Conservation (phyloP, 257 asterid species). For the Handroanthus guayacan region DNA sequence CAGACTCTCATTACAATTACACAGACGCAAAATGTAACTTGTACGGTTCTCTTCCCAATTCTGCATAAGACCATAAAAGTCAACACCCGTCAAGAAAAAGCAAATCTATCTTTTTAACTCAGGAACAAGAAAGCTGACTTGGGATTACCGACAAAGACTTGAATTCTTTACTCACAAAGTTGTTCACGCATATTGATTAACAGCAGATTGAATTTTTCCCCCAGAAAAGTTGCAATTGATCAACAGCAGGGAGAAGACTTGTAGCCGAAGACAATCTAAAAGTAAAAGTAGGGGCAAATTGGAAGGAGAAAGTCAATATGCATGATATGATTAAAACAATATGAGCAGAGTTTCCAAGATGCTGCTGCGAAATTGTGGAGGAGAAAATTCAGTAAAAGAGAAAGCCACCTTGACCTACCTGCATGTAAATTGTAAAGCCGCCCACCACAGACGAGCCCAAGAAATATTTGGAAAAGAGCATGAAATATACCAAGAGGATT, state of each 20-base stretch:
- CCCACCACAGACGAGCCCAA: constrained; percentile 19
- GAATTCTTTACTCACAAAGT: constrained; percentile 15
- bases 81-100: constrained; percentile 3
- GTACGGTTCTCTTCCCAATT: neutral
- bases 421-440: constrained; percentile 19
- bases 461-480: neutral
- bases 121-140: constrained; percentile 41
- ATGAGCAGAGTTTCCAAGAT: constrained; percentile 22
- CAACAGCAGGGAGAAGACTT: no score
- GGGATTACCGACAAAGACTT: constrained; percentile 24
- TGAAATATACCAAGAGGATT: neutral
- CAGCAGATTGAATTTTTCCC: neutral
- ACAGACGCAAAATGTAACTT: neutral
- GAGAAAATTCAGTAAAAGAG: constrained; percentile 7
- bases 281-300: neutral
- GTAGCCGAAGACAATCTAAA: neutral
- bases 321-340: constrained; percentile 24
- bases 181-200: constrained; percentile 23
- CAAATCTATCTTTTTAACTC: neutral
- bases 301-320: neutral
- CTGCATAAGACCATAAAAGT: constrained; percentile 35
- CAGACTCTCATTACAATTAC: neutral
- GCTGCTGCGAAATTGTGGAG: neutral
- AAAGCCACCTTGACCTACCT: neutral
- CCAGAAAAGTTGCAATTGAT: no score